These are phyloP conservation scores for Ustilago sp. DNA, from an alignment of 1,284 basidiomycete species.

Conservation along the genomic window DNA sequence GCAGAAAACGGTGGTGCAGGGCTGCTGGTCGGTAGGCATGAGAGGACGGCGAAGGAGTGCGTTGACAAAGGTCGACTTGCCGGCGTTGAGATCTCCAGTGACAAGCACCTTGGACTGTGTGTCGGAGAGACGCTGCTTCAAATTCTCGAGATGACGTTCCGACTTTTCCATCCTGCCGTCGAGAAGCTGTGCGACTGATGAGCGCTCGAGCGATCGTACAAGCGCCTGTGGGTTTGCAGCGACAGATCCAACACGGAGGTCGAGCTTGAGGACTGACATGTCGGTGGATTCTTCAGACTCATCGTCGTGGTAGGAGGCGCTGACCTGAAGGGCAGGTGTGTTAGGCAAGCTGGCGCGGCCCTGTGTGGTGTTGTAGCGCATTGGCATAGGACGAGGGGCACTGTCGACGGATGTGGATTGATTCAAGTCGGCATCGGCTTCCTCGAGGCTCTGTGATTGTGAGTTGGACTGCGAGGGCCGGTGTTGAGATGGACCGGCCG, in stretches of 20 bases:
- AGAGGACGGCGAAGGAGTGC: constrained; percentile 81
- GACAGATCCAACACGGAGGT: constrained; percentile 84
- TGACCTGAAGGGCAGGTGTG: constrained; percentile 36
- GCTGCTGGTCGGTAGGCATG: constrained; percentile 98
- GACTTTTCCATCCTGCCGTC: constrained; percentile 86
- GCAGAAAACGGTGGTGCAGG: constrained; percentile 96
- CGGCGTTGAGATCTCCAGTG: constrained; percentile 98
- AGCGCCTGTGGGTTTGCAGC: constrained; percentile 77
- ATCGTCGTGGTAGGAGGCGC: constrained; percentile 9
- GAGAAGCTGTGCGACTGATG: constrained; percentile 90
- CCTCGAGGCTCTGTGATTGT: constrained; percentile 33
- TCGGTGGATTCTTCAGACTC: constrained; percentile 44
- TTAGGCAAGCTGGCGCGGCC: constrained; percentile 45
- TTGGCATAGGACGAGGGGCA: constrained; percentile 25
- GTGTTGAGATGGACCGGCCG: constrained; percentile 25
- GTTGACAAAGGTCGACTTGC: constrained; percentile 98
- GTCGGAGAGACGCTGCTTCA: constrained; percentile 87
- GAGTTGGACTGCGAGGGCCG: constrained; percentile 37
- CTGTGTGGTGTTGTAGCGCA: constrained; percentile 45
- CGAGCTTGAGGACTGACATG: constrained; percentile 80
- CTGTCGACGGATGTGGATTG: constrained; percentile 22
- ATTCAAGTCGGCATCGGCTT: constrained; percentile 22
- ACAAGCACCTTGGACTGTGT: constrained; percentile 95
- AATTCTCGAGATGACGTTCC: constrained; percentile 83
- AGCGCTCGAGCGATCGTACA: constrained; percentile 89